Base-by-base conservation (phyloP, 176 grass and related monocot species). In the Aegilops tauschii region DNA sequence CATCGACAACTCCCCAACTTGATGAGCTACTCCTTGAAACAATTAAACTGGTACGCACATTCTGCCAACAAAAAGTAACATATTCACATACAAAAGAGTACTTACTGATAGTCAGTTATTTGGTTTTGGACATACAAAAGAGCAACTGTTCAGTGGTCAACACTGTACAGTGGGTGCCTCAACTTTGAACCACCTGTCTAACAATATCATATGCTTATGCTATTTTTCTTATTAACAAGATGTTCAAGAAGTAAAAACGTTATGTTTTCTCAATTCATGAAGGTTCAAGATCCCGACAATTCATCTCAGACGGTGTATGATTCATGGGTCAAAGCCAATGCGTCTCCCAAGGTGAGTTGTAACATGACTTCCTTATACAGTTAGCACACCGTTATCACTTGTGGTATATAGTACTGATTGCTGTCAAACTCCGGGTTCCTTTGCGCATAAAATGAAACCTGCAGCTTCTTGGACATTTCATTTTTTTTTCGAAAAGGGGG, bases 241-340 rank as follows among this genome's bases (percentile, higher is more conserved):
- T 73, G 27, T 32, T 49, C 12, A 16, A 82, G 49, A 28, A 9
- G 11, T 86, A 42, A 77, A 61, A 35, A 63, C 45, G 1, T 34
- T 80, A 11, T 47, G 20, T 79, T 31, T 82, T 9, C 83, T 12
- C 12, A 64, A 86, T 35, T 74, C n/a, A 29, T 90, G 78, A 86
- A 98, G 92, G 93, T 98, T 85, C 83, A 90, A 98, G 93, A 98
- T 65, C 96, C 96, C 71, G 90, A 98, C 30, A 98, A 96, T 85
- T 87, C 90, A 61, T 91, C 93, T 91, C 92, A 88, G 80, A 91
- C 88, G 47, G 78, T 96, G 39, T 89, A 94, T 56, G 90, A 98
- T 63, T 77, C 88, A 20, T 98, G 96, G 92, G 69, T 89, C 11
- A 80, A 91, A 64, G 86, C 84, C 12, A 67, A 54, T 42, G 78